phyloP scores from a whole-genome alignment of 768 basidiomycete genomes.

The Auriscalpium microsporum region DNA sequence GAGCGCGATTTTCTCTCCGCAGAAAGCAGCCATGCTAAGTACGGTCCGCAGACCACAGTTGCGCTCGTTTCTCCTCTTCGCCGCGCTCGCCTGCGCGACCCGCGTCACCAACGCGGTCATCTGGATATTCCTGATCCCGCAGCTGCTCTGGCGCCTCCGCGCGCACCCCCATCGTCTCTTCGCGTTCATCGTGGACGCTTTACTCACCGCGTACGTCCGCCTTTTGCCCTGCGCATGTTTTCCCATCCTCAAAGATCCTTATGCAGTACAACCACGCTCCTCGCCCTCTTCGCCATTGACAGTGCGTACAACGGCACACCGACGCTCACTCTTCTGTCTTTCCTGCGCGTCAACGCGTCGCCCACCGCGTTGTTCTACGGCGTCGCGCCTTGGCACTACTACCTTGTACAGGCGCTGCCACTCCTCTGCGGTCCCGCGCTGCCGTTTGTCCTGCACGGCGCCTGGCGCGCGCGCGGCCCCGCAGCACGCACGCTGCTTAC shows the following conservation, averaged over 20 bases:
- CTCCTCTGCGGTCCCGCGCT: conserved; percentile 66
- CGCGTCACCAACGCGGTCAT: conserved; percentile 86
- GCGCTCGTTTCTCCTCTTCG: conserved; percentile 40
- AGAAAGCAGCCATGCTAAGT: conserved; percentile 14
- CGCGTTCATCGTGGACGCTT: conserved; percentile 31
- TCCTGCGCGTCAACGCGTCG: conserved; percentile 75
- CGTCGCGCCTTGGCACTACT: conserved; percentile 78
- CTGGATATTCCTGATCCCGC: conserved; percentile 65
- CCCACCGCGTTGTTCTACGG: conserved; percentile 92
- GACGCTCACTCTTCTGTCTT: conserved; percentile 74
- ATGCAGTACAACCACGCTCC: conserved; percentile 7
- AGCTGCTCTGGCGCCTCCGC: conserved; percentile 48
- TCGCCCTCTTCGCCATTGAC: conserved; percentile 38
- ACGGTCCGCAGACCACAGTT: conserved; percentile 25
- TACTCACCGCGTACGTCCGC: conserved; percentile 35
- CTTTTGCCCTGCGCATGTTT: background rate
- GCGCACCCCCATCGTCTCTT: conserved; percentile 23
- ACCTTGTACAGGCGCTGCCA: conserved; percentile 78
- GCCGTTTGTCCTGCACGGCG: conserved; percentile 64
- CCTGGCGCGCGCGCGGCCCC: conserved; percentile 27
- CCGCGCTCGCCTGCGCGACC: conserved; percentile 70
- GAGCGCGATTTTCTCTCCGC: conserved; percentile 1
- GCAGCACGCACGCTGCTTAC: conserved; percentile 32
- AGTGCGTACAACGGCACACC: conserved; percentile 57
- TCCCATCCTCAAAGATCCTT: background rate